Evolutionary conservation across 2,329 filamentous ascomycete genomes (phyloP).

Genomic region (Ilyonectria destructans): DNA sequence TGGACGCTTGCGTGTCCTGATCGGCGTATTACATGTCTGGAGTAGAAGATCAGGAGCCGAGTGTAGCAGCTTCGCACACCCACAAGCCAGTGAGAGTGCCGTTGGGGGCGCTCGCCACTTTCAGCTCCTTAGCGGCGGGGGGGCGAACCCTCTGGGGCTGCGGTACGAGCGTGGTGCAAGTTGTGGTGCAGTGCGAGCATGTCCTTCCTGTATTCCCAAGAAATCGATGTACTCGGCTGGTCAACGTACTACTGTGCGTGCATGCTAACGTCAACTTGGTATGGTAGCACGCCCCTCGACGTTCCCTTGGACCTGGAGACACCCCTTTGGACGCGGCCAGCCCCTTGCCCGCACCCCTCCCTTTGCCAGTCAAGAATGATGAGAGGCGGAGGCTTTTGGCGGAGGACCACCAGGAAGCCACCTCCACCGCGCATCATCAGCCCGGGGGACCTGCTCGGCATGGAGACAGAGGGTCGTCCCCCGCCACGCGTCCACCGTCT

Average conservation of each 20-base stretch:
- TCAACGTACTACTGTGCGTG: neutral
- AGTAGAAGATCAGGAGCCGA: constrained; percentile 10
- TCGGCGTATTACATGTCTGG: constrained; percentile 25
- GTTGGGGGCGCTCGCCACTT: constrained; percentile 7
- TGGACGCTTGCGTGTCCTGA: constrained; percentile 48
- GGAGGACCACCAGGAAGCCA: constrained; percentile 18
- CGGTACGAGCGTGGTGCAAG: constrained; percentile 5
- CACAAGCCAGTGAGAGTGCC: constrained; percentile 15
- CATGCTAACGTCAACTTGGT: neutral
- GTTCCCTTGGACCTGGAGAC: constrained; percentile 27
- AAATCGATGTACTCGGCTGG: constrained; percentile 12
- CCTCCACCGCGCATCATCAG: constrained; percentile 16
- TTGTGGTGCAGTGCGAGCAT: constrained; percentile 11
- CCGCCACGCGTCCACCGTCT: constrained; percentile 47
- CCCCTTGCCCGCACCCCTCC: neutral
- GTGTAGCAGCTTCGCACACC: constrained; percentile 5
- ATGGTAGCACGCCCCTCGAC: constrained; percentile 23
- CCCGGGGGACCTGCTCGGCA: constrained; percentile 9
- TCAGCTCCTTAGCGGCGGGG: constrained; percentile 11
- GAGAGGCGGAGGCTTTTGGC: constrained; percentile 14
- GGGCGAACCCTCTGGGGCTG: neutral
- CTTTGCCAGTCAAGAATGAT: constrained; percentile 5
- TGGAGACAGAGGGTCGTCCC: constrained; percentile 17
- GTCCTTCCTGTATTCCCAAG: constrained; percentile 15
- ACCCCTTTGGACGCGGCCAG: constrained; percentile 1